phyloP scores from a whole-genome alignment of 2,329 filamentous ascomycete species.

The Bisporella sp. region DNA sequence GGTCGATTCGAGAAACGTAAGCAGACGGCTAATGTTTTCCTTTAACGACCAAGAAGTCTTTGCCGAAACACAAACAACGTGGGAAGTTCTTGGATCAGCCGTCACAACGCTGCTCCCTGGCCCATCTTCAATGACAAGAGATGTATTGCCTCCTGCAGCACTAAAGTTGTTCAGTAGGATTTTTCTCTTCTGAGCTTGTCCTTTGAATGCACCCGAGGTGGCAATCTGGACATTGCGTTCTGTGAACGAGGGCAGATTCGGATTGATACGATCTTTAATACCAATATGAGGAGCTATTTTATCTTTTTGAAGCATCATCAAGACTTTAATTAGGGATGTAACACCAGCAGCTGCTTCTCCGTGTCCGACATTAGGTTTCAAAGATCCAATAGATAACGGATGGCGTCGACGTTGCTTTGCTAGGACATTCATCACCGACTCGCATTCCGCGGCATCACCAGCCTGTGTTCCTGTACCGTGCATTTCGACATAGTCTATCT shows the following conservation, averaged over 20 bases:
- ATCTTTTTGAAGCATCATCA: constrained; percentile 18
- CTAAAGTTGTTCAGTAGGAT: background rate
- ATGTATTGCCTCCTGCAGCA: constrained; percentile 9
- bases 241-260: constrained; percentile 21
- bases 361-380: constrained; percentile 39
- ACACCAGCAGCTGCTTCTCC: constrained; percentile 22
- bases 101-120: constrained; percentile 19
- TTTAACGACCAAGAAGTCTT: constrained; percentile 4
- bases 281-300: constrained; percentile 18
- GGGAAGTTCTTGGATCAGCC: constrained; percentile 32
- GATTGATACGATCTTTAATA: constrained; percentile 22
- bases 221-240: constrained; percentile 40
- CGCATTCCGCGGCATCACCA: constrained; percentile 74
- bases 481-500: constrained; percentile 79
- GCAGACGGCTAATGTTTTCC: constrained; percentile 3
- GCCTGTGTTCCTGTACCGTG: constrained; percentile 82
- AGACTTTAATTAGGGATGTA: constrained; percentile 20
- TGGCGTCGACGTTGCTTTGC: constrained; percentile 41
- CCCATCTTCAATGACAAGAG: constrained; percentile 4
- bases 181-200: background rate
- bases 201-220: background rate
- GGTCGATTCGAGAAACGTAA: background rate
- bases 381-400: constrained; percentile 53
- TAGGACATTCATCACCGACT: constrained; percentile 62
- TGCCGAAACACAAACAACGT: constrained; percentile 42